phyloP scores from a whole-genome alignment of 1,139 yeast genomes.

The Magnusiomyces paraingens region DNA sequence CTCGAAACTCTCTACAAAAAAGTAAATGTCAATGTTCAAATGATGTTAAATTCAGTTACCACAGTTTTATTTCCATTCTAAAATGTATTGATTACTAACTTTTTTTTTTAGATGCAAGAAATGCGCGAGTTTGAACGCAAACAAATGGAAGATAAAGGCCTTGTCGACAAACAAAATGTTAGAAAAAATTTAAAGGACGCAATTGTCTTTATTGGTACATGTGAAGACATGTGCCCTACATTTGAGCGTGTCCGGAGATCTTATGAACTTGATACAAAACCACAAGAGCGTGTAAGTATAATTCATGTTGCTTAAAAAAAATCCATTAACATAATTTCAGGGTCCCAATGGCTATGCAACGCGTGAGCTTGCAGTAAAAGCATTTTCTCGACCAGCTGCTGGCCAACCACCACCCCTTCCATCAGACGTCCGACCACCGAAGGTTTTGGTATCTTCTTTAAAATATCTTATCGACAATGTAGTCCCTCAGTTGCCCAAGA shows the following conservation, averaged over 20 bases:
- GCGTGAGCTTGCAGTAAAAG: slow-evolving; percentile 66
- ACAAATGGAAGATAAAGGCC: slow-evolving; percentile 72
- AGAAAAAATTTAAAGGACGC: slow-evolving; percentile 83
- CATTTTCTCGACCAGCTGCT: slow-evolving; percentile 95
- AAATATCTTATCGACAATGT: slow-evolving; percentile 62
- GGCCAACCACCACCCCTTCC: slow-evolving; percentile 98
- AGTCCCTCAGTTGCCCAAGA: slow-evolving; percentile 63
- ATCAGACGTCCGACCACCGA: slow-evolving; percentile 94
- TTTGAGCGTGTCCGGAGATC: slow-evolving; percentile 88
- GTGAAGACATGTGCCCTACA: slow-evolving; percentile 90
- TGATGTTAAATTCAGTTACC: too few relatives aligned
- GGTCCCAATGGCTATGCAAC: slow-evolving; percentile 53
- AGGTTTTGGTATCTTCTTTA: slow-evolving; percentile 56
- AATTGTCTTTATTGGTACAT: slow-evolving; percentile 78
- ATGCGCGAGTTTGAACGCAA: slow-evolving; percentile 73
- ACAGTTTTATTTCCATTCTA: not conserved
- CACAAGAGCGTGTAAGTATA: slow-evolving; percentile 57
- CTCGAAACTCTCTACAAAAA: slow-evolving; percentile 46
- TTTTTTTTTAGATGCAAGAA: slow-evolving; percentile 42
- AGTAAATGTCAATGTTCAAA: not conserved
- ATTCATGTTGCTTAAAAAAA: slow-evolving; percentile 1
- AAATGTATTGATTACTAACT: not conserved
- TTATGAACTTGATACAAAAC: slow-evolving; percentile 79
- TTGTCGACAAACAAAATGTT: slow-evolving; percentile 83
- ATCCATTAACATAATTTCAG: slow-evolving; percentile 3